phyloP scores from a whole-genome alignment of 345 rosid species.

The Raphanus sativus region DNA sequence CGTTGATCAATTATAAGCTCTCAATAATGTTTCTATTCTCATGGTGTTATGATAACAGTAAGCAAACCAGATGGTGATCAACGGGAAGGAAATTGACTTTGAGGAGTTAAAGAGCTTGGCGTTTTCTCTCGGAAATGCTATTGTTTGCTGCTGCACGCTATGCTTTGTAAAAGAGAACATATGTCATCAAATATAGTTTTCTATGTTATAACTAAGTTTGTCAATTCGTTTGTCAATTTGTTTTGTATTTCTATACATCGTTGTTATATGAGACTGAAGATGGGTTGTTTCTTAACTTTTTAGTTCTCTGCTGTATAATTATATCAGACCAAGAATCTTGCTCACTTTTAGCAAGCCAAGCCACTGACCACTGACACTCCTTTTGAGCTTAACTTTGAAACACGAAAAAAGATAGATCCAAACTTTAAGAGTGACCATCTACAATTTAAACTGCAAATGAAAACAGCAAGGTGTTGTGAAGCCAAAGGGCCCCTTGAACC shows the following conservation, averaged over 20 bases:
- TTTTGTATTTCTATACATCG: background rate
- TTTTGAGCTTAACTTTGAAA: background rate
- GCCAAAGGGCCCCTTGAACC: too few relatives aligned
- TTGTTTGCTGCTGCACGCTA: background rate
- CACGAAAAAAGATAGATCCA: background rate
- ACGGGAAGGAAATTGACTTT: too few relatives aligned
- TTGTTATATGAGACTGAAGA: background rate
- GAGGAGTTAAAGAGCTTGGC: background rate
- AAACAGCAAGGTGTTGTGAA: too few relatives aligned
- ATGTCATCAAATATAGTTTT: background rate
- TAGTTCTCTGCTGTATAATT: background rate
- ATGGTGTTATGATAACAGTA: too few relatives aligned
- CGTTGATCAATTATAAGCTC: too few relatives aligned
- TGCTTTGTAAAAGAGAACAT: background rate
- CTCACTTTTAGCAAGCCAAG: background rate
- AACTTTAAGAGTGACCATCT: too few relatives aligned
- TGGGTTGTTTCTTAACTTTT: background rate
- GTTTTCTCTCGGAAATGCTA: background rate
- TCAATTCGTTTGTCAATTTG: background rate
- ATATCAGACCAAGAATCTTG: too few relatives aligned
- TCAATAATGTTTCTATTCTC: too few relatives aligned
- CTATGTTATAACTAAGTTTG: background rate
- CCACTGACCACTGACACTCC: background rate
- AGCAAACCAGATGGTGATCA: too few relatives aligned
- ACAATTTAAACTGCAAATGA: too few relatives aligned